Evolutionary conservation across 495 filamentous ascomycete species (phyloP).

Genomic region (Penicillium cosmopolitanum): DNA sequence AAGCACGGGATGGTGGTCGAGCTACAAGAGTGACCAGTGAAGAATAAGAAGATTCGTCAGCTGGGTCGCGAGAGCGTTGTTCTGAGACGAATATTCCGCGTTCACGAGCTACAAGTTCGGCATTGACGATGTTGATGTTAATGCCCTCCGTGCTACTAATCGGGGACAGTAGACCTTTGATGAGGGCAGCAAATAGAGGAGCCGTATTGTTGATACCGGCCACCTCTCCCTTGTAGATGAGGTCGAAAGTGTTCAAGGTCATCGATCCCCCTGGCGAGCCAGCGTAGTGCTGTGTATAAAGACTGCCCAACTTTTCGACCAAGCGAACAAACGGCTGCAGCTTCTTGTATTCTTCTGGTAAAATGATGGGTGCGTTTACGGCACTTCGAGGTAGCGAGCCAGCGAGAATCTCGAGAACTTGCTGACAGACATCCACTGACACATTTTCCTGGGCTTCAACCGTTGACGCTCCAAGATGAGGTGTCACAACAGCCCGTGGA

Average conservation of each 20-base stretch:
- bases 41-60: conserved; percentile 53
- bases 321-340: conserved; percentile 70
- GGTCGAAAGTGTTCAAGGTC: conserved; percentile 64
- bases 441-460: conserved; percentile 81
- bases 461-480: conserved; percentile 73
- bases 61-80: conserved; percentile 55
- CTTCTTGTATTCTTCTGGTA: conserved; percentile 71
- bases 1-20: conserved; percentile 34
- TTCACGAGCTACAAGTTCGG: conserved; percentile 66
- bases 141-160: conserved; percentile 60
- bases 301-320: conserved; percentile 68
- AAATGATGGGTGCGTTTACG: conserved; percentile 73
- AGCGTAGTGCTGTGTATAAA: conserved; percentile 72
- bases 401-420: conserved; percentile 67
- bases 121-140: conserved; percentile 77
- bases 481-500: conserved; percentile 67
- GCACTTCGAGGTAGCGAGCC: conserved; percentile 69
- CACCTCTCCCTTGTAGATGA: conserved; percentile 69
- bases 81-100: conserved; percentile 72
- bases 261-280: conserved; percentile 25
- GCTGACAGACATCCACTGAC: conserved; percentile 71
- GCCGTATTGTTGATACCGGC: conserved; percentile 65
- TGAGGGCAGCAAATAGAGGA: conserved; percentile 68
- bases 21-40: conserved; percentile 63
- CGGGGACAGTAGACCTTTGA: conserved; percentile 65